These are phyloP conservation scores for Teunomyces funiuensis DNA, from an alignment of 805 yeast genomes.

Conservation along the genomic window DNA sequence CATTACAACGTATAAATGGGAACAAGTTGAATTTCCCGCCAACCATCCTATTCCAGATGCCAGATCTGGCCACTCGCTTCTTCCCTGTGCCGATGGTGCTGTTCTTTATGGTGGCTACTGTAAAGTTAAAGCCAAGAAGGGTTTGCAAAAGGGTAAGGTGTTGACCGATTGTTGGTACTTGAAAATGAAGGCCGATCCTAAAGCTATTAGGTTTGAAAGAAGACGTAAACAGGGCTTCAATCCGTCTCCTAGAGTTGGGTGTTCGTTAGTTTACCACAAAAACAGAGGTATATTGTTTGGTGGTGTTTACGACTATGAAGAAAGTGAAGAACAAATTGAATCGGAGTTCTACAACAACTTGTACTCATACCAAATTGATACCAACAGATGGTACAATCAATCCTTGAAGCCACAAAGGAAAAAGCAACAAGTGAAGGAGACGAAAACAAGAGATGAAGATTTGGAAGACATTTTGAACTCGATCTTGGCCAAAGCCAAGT, in stretches of 20 bases:
- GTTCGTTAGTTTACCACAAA: constrained; percentile 83
- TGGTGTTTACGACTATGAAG: constrained; percentile 93
- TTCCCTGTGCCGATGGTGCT: constrained; percentile 80
- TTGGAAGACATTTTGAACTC: constrained; percentile 78
- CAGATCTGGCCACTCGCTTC: constrained; percentile 87
- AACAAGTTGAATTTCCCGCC: constrained; percentile 80
- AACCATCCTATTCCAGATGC: constrained; percentile 84
- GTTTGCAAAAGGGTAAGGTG: constrained; percentile 87
- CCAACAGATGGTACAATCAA: constrained; percentile 84
- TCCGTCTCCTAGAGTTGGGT: constrained; percentile 94
- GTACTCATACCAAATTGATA: constrained; percentile 78
- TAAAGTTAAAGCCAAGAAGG: constrained; percentile 86
- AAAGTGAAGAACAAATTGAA: constrained; percentile 88
- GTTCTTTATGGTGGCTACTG: constrained; percentile 91
- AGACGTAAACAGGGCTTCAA: constrained; percentile 85
- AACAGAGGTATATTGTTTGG: constrained; percentile 93
- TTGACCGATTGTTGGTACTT: constrained; percentile 82
- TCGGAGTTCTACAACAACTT: constrained; percentile 81
- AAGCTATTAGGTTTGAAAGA: constrained; percentile 82
- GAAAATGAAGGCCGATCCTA: constrained; percentile 82
- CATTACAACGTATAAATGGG: constrained; percentile 86
- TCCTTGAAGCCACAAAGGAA: constrained; percentile 61
- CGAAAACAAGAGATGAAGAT: constrained; percentile 68
- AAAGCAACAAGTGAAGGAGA: constrained; percentile 38
- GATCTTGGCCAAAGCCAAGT: constrained; percentile 70